Evolutionary conservation across 2,329 filamentous ascomycete genomes (phyloP), one percentile per base, ranked within the genome.

Genomic region (Blastomyces percursus): DNA sequence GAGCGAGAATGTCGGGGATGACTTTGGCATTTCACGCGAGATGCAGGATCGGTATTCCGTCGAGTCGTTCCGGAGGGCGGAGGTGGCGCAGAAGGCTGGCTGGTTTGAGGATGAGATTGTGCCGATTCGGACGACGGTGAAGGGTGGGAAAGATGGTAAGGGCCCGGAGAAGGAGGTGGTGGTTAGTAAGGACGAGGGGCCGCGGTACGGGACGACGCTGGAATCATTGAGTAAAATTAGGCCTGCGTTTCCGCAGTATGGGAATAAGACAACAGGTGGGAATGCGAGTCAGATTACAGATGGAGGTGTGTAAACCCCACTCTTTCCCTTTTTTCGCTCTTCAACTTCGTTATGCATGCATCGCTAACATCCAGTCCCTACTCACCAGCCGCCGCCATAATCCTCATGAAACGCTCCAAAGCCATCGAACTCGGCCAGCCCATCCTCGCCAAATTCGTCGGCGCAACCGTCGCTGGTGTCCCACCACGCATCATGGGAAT

Each of bases 401-500:
- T 99, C 77, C 73, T 97, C 65, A 94, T 88, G 77, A 99, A 99
- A 78, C 97, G 91, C 75, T 91, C 94, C 67, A 91, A 90, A 69
- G 89, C 92, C 62, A 96, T 92, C 12, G 71, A 96, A 91, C 67
- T 91, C 83, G 2, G 87, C 88, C 70, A 99, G 74, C 72, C 96
- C 91, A 66, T 94, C 89, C 75, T 97, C 92, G 52, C 84, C 88
- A 65, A 97, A 78, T 0, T 88, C 89, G 73, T 91, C 90, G 67
- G 90, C 92, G 30, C 94, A 93, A 64, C 94, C 90, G 87, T 96
- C 51, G 89, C 92, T 48, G 94, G 94, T 69, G 84, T 97, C 5
- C 85, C 94, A 0, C 94, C 94, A 6, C 84, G 94, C 67, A 91
- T 99, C 78, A 99, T 99, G 94, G 94, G 93, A 67, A 96, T 97